Evolutionary conservation across 2,329 filamentous ascomycete species (phyloP).

Genomic region (Fusarium citri): DNA sequence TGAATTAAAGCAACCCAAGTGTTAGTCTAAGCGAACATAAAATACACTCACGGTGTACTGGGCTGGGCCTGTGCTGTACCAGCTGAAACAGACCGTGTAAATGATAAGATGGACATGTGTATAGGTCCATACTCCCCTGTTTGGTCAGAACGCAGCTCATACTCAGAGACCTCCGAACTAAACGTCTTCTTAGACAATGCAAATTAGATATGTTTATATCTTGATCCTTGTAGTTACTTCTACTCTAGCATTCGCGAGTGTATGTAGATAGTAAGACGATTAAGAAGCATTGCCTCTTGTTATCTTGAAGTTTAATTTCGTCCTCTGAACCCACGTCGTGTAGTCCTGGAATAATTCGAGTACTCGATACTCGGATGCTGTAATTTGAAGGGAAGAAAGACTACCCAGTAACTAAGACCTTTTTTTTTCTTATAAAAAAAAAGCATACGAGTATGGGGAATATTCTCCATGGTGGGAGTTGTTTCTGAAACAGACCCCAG

Average conservation of each 20-base stretch:
- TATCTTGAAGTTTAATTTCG: not conserved
- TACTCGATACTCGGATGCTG: not conserved
- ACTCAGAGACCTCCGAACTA: not conserved
- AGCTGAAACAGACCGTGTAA: too few relatives aligned
- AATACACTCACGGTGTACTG: not conserved
- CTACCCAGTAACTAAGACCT: not conserved
- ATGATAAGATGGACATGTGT: accelerated
- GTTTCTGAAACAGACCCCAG: not conserved
- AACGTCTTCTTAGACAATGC: not conserved
- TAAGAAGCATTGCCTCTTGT: not conserved
- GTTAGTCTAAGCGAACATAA: not conserved
- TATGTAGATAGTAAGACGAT: not conserved
- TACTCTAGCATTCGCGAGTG: not conserved
- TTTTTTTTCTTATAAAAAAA: not conserved
- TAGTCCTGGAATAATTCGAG: not conserved
- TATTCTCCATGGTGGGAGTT: not conserved
- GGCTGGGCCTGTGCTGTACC: accelerated
- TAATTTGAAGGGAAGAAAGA: not conserved
- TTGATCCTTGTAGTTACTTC: accelerated
- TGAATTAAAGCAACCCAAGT: too few relatives aligned
- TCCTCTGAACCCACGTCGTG: not conserved
- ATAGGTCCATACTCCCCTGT: not conserved
- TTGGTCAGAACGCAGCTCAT: not conserved
- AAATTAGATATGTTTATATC: not conserved
- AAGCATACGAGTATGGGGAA: not conserved